These are phyloP conservation scores for Ochetophila trinervis DNA, from an alignment of 306 rosid genomes.

Conservation along the genomic window DNA sequence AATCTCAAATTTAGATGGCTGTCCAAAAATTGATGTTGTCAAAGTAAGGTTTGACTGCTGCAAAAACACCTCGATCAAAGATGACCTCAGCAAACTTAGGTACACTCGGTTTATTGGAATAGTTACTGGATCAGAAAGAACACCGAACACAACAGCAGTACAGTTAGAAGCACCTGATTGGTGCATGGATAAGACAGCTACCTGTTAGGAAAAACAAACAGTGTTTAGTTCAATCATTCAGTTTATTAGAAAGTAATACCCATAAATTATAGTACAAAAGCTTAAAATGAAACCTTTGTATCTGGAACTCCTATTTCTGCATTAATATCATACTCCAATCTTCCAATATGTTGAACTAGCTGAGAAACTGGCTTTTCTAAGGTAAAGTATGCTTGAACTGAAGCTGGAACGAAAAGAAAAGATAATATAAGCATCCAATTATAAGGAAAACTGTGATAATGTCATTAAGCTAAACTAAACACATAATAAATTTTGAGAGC, in stretches of 20 bases:
- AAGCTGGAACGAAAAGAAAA: constrained; percentile 49
- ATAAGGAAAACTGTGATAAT: not conserved
- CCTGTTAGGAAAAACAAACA: constrained; percentile 45
- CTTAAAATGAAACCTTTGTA: constrained; percentile 53
- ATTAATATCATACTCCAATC: constrained; percentile 72
- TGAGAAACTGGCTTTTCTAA: constrained; percentile 73
- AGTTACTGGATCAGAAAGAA: constrained; percentile 66
- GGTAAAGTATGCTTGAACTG: constrained; percentile 71
- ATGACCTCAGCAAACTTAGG: constrained; percentile 69
- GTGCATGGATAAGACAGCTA: constrained; percentile 74
- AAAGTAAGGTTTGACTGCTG: constrained; percentile 69
- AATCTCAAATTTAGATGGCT: constrained; percentile 64
- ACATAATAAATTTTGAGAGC: too few relatives aligned
- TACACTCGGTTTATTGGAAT: constrained; percentile 58
- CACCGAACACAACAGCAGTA: constrained; percentile 71
- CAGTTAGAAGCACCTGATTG: constrained; percentile 46
- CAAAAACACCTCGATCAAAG: constrained; percentile 68
- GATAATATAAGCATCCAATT: constrained; percentile 7
- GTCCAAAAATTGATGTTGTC: constrained; percentile 65
- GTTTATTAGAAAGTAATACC: constrained; percentile 7
- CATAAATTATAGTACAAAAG: constrained; percentile 22
- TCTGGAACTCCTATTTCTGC: constrained; percentile 73
- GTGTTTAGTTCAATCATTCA: constrained; percentile 25
- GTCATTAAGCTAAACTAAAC: not conserved
- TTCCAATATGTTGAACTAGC: constrained; percentile 62